A percentile compares a stretch with the other conserved stretches of the same genome.
phyloP scores from a whole-genome alignment of 768 basidiomycete species.

The Candolleomyces eurysporus region DNA sequence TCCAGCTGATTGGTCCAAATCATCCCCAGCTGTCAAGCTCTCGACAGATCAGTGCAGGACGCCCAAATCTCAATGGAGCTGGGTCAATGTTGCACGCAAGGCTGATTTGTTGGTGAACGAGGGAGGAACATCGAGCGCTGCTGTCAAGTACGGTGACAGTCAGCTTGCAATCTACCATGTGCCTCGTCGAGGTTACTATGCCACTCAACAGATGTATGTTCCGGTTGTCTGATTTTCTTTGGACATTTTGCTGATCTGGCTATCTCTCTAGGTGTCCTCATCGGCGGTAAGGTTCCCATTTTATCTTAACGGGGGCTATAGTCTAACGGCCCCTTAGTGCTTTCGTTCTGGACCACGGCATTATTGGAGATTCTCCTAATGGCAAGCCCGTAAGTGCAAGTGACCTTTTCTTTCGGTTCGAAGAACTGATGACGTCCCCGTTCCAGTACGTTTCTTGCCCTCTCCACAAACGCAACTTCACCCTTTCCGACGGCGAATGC shows the following conservation, averaged over 20 bases:
- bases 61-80: slow-evolving; percentile 54
- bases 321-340: slow-evolving; percentile 34
- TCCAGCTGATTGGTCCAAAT: slow-evolving; percentile 69
- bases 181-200: slow-evolving; percentile 55
- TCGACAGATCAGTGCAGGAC: slow-evolving; percentile 34
- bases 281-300: slow-evolving; percentile 4
- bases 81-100: slow-evolving; percentile 47
- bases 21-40: slow-evolving; percentile 47
- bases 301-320: not conserved
- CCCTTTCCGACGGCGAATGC: slow-evolving; percentile 53
- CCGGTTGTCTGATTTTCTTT: not conserved
- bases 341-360: slow-evolving; percentile 68
- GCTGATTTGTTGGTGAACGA: slow-evolving; percentile 48
- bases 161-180: slow-evolving; percentile 71
- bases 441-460: slow-evolving; percentile 44
- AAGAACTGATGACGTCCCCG: slow-evolving; percentile 5
- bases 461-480: slow-evolving; percentile 67
- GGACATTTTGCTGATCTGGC: not conserved
- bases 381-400: slow-evolving; percentile 47
- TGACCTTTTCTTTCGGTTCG: not conserved
- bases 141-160: slow-evolving; percentile 60
- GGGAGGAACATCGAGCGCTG: slow-evolving; percentile 46
- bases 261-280: slow-evolving; percentile 33
- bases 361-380: slow-evolving; percentile 61
- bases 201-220: slow-evolving; percentile 60